Base-by-base conservation (phyloP, 257 asterid genomes). In the Prunella vulgaris region DNA sequence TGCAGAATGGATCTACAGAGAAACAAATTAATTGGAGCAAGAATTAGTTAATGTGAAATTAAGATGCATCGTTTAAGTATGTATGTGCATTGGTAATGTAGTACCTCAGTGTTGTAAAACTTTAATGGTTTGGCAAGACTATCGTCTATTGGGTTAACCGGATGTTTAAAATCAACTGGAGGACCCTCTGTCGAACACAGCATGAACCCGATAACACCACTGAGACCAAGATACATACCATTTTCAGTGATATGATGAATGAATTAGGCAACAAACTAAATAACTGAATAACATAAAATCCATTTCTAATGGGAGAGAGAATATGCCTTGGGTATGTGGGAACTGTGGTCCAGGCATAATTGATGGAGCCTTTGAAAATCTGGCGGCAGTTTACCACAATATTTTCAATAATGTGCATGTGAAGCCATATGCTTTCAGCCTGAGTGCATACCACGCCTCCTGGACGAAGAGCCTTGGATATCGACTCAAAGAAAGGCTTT, bases 371-470 rank as follows among this genome's bases (percentile, higher is more conserved):
- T 83, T 90, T 89, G 84, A 93, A 90, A 27, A 93, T 74, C 77
- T 90, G 88, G 77, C 96, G 87, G 76, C 99, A 93, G 82, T 90
- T 93, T 7, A 84, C 48, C 25, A 93, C 92, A 10, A 93, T 86
- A 63, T 84, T 89, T 86, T 93, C 96, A 44, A 93, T 93, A 58
- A 93, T 91, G 85, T 90, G 93, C 97, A 93, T 93, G 86, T 93
- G 99, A 76, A 91, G 97, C 99, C 99, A 93, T 70, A 91, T 93
- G 82, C 97, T 93, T 83, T 93, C 99, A 35, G 99, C 99, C 84
- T 91, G 99, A 35, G 99, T 93, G 70, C 96, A 89, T 38, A 93
- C 86, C 46, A 93, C 97, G 5, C 99, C 99, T 52, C 99, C 99
- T 10, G 96, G 97, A 27, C 99, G 96, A 70, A 93, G 97, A 75